These are phyloP conservation scores for Cryptococcus sp. DNA, from an alignment of 1,284 basidiomycete genomes.

Conservation along the genomic window DNA sequence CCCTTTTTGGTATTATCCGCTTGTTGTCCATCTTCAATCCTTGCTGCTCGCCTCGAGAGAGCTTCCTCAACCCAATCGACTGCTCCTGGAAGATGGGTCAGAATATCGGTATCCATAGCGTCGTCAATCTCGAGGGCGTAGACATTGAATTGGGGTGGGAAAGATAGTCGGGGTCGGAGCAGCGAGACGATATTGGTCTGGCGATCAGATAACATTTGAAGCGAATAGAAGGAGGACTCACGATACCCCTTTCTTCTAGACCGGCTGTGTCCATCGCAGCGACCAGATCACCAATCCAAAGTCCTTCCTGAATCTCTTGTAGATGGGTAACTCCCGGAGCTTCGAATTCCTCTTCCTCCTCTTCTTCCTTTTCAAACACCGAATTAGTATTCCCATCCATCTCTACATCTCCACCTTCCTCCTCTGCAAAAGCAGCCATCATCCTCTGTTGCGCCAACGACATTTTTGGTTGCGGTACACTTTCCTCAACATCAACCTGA, in stretches of 20 bases:
- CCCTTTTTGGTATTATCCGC: conserved; percentile 54
- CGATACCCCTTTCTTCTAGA: conserved; percentile 37
- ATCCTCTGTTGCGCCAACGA: not conserved
- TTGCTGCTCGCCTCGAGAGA: conserved; percentile 44
- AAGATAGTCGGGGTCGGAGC: conserved; percentile 35
- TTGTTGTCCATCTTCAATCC: conserved; percentile 10
- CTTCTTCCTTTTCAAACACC: conserved; percentile 13
- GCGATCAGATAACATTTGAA: not conserved
- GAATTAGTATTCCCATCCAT: conserved; percentile 8
- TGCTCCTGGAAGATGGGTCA: conserved; percentile 67
- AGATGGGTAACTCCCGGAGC: conserved; percentile 33
- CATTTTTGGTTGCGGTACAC: not conserved
- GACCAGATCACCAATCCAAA: conserved; percentile 49
- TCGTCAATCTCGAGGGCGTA: conserved; percentile 48
- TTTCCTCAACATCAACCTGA: not conserved
- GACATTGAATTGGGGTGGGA: conserved; percentile 28
- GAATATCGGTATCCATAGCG: conserved; percentile 56
- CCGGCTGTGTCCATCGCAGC: conserved; percentile 42
- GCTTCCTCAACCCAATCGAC: conserved; percentile 76
- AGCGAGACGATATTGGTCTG: conserved; percentile 44
- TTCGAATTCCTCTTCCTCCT: conserved; percentile 5
- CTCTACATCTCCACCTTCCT: conserved; percentile 3
- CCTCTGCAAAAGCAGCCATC: conserved; percentile 1
- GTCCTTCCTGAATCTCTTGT: conserved; percentile 40
- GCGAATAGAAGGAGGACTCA: conserved; percentile 18